Base-by-base conservation (phyloP, 441 rosid species). In the Raphanus hybrid region DNA sequence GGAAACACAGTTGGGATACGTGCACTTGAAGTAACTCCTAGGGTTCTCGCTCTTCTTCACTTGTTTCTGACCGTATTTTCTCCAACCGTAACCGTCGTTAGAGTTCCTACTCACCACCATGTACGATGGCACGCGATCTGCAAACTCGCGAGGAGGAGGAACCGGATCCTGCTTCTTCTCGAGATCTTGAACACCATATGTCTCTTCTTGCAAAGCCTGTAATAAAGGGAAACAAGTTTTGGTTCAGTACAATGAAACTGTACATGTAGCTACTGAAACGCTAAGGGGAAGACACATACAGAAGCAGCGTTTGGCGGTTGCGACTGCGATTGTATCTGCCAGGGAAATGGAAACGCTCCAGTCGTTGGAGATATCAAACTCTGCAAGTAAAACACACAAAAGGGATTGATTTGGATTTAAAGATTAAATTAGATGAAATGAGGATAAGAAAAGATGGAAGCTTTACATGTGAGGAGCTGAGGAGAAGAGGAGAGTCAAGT, bases 11-110 rank as follows among this genome's bases (percentile, higher is more conserved):
- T 35, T 85, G 0, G 93, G 94, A 82, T 61, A 90, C 1, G 97
- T 95, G 88, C 99, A 95, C 89, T 95, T 95, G 86, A 90, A 95
- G 84, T 95, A 95, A 74, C 98, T 93, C 81, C 99, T 88, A 18
- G 97, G 98, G 72, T 95, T 93, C 69, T 95, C 98, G 58, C 97
- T 95, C 67, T 97, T 97, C 82, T 95, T 95, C 65, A 93, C 97
- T 81, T 93, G 97, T 71, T 93, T 95, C 74, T 95, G 97, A 9
- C 99, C 99, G 58, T 95, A 95, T 79, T 95, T 95, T 68, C 97
- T 86, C 98, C 99, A 94, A 64, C 94, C 90, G 78, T 88, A 94
- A 41, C 98, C 99, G 77, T 95, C 99, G 23, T 88, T 95, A 16
- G 98, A 85, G 83, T 81, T 89, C 72, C 84, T 78, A 41, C 74